Conservation (phyloP, 257 asterid genomes). For the Plectranthus barbatus region DNA sequence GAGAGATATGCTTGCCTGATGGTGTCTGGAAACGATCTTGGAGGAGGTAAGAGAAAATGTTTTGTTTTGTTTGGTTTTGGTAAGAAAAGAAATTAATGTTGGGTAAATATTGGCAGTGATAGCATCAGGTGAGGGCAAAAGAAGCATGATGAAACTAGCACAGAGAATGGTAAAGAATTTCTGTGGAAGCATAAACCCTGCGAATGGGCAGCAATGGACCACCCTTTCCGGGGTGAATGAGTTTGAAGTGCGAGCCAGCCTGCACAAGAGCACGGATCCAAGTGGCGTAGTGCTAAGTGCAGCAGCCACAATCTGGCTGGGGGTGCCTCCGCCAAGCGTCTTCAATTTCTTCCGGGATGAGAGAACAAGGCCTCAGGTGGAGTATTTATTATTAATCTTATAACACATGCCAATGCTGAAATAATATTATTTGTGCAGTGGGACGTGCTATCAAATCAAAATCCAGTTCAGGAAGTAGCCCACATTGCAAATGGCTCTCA, state of each 20-base stretch:
- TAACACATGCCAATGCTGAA: too few species aligned
- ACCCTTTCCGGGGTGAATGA: constrained; percentile 57
- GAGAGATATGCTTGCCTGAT: constrained; percentile 75
- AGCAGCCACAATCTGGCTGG: constrained; percentile 94
- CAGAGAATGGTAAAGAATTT: constrained; percentile 86
- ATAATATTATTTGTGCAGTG: constrained; percentile 44
- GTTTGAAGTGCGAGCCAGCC: constrained; percentile 75
- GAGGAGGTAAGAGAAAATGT: constrained; percentile 79
- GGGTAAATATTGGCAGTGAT: constrained; percentile 56
- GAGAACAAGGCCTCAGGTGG: constrained; percentile 72
- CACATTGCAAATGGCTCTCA: constrained; percentile 91
- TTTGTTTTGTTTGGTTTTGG: too few species aligned
- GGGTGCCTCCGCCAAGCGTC: constrained; percentile 59
- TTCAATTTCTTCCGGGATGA: constrained; percentile 80
- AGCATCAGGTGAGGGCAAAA: constrained; percentile 75
- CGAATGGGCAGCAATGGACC: constrained; percentile 86
- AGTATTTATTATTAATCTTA: too few species aligned
- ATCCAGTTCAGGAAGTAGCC: constrained; percentile 87
- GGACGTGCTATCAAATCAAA: constrained; percentile 93
- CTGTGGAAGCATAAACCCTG: constrained; percentile 72
- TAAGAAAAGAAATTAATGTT: too few species aligned
- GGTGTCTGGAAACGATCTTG: constrained; percentile 65
- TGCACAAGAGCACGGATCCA: constrained; percentile 68
- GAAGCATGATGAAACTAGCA: constrained; percentile 96
- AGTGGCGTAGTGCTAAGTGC: constrained; percentile 83